Percentiles rank a stretch among this genome's conserved stretches.
Evolutionary conservation across 164 flowering plant species (phyloP).

Genomic region (Aristolochia fimbriata): DNA sequence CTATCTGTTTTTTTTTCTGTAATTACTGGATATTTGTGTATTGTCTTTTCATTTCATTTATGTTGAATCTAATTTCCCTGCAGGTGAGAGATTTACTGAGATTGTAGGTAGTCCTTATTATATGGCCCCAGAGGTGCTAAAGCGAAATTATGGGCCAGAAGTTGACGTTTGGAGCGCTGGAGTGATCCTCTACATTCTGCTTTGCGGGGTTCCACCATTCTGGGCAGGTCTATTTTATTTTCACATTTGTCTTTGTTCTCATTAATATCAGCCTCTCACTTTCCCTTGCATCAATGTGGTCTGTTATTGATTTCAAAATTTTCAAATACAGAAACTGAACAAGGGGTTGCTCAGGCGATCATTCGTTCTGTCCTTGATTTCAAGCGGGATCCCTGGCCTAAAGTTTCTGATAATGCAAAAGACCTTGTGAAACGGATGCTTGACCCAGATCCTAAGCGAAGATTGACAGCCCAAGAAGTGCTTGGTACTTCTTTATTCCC

Average conservation of each 20-base stretch:
- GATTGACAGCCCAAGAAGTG: constrained; percentile 80
- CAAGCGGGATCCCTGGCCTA: constrained; percentile 94
- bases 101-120: constrained; percentile 96
- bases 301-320: not conserved
- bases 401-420: constrained; percentile 84
- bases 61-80: not conserved
- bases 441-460: constrained; percentile 66
- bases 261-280: not conserved
- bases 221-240: constrained; percentile 68
- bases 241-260: not conserved
- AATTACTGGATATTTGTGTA: not conserved
- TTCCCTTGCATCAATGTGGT: not conserved
- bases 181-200: constrained; percentile 79
- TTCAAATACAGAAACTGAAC: constrained; percentile 77
- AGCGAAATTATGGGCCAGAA: constrained; percentile 76
- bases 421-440: constrained; percentile 91
- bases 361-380: constrained; percentile 75
- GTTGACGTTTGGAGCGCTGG: constrained; percentile 97
- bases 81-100: constrained; percentile 74
- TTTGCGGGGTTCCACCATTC: constrained; percentile 90
- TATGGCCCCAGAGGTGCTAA: constrained; percentile 97
- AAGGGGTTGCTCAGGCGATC: constrained; percentile 94
- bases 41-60: not conserved
- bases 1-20: not conserved
- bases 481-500: constrained; percentile 41